Evolutionary conservation across 176 grass and related monocot species (phyloP), one percentile per base, ranked within the genome.

Genomic region (Zoysia japonica): DNA sequence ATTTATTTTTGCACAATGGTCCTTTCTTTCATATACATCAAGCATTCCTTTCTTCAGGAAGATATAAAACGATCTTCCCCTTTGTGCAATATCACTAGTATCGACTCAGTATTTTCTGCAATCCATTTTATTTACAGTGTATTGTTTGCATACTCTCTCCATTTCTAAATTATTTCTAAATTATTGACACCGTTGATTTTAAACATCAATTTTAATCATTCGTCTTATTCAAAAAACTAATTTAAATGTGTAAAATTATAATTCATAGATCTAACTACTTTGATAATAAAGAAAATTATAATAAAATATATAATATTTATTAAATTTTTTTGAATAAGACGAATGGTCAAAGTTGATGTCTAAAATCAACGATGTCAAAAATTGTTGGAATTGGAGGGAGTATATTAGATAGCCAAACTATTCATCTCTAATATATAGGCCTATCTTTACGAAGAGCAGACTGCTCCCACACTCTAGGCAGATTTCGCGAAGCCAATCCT

Each of bases 401-500:
- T 37, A 42, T 57, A 38, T 14, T 52, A 69, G 55, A 63, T 61
- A 37, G 5, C 7, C 55, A 78, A 11, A 38, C 47, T 45, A 84
- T 45, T 3, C 36, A 37, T 83, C 38, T 16, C 49, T 68, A 48
- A 5, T 38, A 47, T 1, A 76, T 49, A 51, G 1, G 12, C 7
- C 7, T 70, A n/a, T 56, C 19, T n/a, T 12, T n/a, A 3, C 10
- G 13, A 69, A 48, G 15, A 52, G 9, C 20, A 37, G 40, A 64
- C 40, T 55, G 42, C 15, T 78, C 17, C 35, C 45, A 28, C 48
- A n/a, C 52, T 57, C 50, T 52, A 52, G 50, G 2, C 88, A 5
- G 92, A 85, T 78, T 81, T 47, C 1, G 96, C 92, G 46, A 98
- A 98, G 48, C 96, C 96, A 17, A 98, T 91, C 70, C 80, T 91